Evolutionary conservation across 768 basidiomycete genomes (phyloP), one percentile per base, ranked within the genome.

Genomic region (Russula griseocarnosa): DNA sequence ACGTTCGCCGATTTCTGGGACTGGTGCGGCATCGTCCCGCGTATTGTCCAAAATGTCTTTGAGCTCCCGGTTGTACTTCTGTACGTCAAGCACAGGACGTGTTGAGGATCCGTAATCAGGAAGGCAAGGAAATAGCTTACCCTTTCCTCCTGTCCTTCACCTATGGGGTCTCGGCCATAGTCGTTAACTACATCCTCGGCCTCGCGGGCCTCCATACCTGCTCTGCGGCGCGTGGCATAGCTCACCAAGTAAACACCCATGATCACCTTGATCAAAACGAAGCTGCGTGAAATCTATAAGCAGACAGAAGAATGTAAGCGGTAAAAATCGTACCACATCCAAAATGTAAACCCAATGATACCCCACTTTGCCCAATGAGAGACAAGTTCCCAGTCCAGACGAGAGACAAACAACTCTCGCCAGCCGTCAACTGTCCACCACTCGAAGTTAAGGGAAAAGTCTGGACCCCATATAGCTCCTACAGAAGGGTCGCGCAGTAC

Each of bases 251-350:
- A 87, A 5, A 96, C 84, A 3, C 96, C 96, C 53, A 98, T 81
- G n/a, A 98, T 87, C 38, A 98, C 80, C 75, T 99, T 98, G 68
- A 98, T 78, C 5, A 89, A 87, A 10, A 97, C 82, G 67, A 88
- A 83, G 71, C 94, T 90, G 67, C 24, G 22, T 26, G 11, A 28
- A n/a, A 55, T n/a, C 22, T 24, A n/a, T 28, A 34, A 53, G 40
- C 38, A 58, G 13, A 30, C 5, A 11, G 13, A 14, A 32, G 49
- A 26, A 49, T 18, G 51, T 9, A 6, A 60, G 13, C 1, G 5
- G 46, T n/a, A 54, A 10, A 49, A 20, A 14, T 77, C 84, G 61
- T 63, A 94, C 94, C 94, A 96, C 11, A 90, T 76, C 96, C 96
- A 98, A 67, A 86, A 84, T 10, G 88, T 73, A 13, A 86, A 65